Evolutionary conservation across 2,329 filamentous ascomycete genomes (phyloP).

Genomic region (Penicillium verrucosum): DNA sequence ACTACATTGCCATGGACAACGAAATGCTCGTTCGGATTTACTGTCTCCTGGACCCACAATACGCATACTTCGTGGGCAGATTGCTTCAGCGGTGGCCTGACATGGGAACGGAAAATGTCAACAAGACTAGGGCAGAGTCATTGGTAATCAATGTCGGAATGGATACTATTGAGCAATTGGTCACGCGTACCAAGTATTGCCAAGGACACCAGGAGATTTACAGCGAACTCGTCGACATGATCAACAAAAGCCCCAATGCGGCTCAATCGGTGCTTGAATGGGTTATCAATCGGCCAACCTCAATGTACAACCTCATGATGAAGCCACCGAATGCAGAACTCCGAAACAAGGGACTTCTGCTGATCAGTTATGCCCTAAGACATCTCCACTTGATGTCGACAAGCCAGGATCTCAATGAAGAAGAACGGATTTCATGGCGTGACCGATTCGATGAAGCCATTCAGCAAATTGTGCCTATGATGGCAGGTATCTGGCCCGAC

Average conservation of each 20-base stretch:
- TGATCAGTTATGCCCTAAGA: slow-evolving; percentile 54
- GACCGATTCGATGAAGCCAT: slow-evolving; percentile 29
- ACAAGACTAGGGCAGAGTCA: slow-evolving; percentile 47
- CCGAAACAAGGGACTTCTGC: slow-evolving; percentile 51
- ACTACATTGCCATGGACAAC: slow-evolving; percentile 68
- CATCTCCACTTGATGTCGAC: slow-evolving; percentile 48
- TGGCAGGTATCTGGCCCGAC: slow-evolving; percentile 59
- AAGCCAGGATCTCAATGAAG: slow-evolving; percentile 25
- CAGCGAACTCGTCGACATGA: slow-evolving; percentile 50
- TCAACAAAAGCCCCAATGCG: slow-evolving; percentile 53
- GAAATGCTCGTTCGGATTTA: slow-evolving; percentile 70
- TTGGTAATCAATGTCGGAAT: slow-evolving; percentile 43
- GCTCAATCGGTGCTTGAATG: slow-evolving; percentile 61
- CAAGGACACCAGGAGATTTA: slow-evolving; percentile 60
- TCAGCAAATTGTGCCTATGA: slow-evolving; percentile 42
- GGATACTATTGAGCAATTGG: slow-evolving; percentile 70
- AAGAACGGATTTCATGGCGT: slow-evolving; percentile 26
- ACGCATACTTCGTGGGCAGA: slow-evolving; percentile 63
- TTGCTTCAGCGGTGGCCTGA: slow-evolving; percentile 58
- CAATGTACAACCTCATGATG: slow-evolving; percentile 64
- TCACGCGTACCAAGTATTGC: slow-evolving; percentile 67
- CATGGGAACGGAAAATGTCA: slow-evolving; percentile 49
- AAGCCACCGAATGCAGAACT: slow-evolving; percentile 57
- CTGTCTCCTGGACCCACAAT: slow-evolving; percentile 71
- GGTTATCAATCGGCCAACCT: slow-evolving; percentile 53